Percentiles rank a stretch among this genome's conserved stretches.
These are phyloP conservation scores for Neoscytalidium dimidiatum DNA, from an alignment of 2,329 filamentous ascomycete genomes.

Conservation along the genomic window DNA sequence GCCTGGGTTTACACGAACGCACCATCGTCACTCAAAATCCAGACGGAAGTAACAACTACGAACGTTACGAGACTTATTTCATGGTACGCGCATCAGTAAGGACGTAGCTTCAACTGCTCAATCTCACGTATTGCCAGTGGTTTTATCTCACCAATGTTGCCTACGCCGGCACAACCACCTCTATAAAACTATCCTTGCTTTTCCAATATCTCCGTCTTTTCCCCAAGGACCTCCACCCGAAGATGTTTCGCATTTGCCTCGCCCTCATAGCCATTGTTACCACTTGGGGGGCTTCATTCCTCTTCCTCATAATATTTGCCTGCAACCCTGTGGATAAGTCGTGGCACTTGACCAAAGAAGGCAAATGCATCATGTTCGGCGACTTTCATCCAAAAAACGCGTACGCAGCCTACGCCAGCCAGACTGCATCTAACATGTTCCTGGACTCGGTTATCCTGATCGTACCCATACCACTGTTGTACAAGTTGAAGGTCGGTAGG, in stretches of 20 bases:
- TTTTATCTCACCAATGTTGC: slow-evolving; percentile 34
- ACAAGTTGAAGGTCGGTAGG: slow-evolving; percentile 31
- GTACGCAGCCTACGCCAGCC: slow-evolving; percentile 33
- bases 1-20: slow-evolving; percentile 36
- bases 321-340: slow-evolving; percentile 34
- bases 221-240: slow-evolving; percentile 19
- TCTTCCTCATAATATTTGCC: slow-evolving; percentile 33
- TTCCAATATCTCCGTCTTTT: slow-evolving; percentile 41
- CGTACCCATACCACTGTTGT: slow-evolving; percentile 35
- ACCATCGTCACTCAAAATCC: slow-evolving; percentile 22
- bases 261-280: slow-evolving; percentile 27
- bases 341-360: slow-evolving; percentile 29
- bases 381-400: slow-evolving; percentile 31
- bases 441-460: slow-evolving; percentile 35
- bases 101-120: background rate
- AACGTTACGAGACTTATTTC: slow-evolving; percentile 32
- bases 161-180: slow-evolving; percentile 34
- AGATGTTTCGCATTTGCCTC: slow-evolving; percentile 27
- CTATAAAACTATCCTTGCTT: slow-evolving; percentile 40
- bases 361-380: slow-evolving; percentile 39
- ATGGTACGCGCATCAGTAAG: slow-evolving; percentile 25
- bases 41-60: slow-evolving; percentile 15
- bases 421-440: slow-evolving; percentile 35
- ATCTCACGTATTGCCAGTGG: slow-evolving; percentile 24
- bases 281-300: slow-evolving; percentile 35